These are phyloP conservation scores for Serendipita sp. DNA, from an alignment of 768 basidiomycete species.

Conservation along the genomic window DNA sequence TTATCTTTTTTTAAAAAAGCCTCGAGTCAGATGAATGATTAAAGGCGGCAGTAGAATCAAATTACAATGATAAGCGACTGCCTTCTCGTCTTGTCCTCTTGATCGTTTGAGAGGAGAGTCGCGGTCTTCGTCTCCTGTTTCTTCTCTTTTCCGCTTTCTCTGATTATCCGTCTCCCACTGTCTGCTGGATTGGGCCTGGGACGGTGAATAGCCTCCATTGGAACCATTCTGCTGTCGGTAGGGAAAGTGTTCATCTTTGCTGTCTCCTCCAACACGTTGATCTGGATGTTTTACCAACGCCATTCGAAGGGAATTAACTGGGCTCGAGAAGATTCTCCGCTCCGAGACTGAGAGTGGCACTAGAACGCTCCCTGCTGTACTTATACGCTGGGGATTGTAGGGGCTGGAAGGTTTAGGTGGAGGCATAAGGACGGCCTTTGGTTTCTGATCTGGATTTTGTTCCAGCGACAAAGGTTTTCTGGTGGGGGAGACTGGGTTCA, in stretches of 20 bases:
- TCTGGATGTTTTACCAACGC: constrained; percentile 17
- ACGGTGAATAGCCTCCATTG: constrained; percentile 29
- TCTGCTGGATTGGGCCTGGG: constrained; percentile 27
- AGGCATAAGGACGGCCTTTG: constrained; percentile 15
- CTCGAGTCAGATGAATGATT: neutral
- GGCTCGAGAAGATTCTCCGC: constrained; percentile 30
- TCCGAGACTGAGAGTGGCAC: constrained; percentile 48
- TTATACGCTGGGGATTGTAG: constrained; percentile 50
- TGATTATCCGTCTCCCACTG: constrained; percentile 28
- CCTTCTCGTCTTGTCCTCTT: constrained; percentile 40
- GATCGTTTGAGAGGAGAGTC: constrained; percentile 28
- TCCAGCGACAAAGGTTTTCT: neutral
- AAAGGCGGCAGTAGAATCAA: constrained; percentile 12
- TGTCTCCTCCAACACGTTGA: constrained; percentile 9
- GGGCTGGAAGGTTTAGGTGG: constrained; percentile 25
- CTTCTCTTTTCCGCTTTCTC: constrained; percentile 29
- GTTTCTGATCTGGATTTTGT: neutral
- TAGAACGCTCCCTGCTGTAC: constrained; percentile 45
- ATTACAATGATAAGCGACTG: constrained; percentile 67
- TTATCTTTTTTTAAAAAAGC: constrained; percentile 45
- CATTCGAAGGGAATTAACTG: constrained; percentile 10
- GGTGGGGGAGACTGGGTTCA: neutral
- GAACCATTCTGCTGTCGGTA: too few species aligned
- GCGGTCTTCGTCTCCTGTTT: constrained; percentile 12
- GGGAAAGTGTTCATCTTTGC: too few species aligned